Evolutionary conservation across 2,329 filamentous ascomycete genomes (phyloP), one percentile per base, ranked within the genome.

Genomic region (Paecilomyces formosus): DNA sequence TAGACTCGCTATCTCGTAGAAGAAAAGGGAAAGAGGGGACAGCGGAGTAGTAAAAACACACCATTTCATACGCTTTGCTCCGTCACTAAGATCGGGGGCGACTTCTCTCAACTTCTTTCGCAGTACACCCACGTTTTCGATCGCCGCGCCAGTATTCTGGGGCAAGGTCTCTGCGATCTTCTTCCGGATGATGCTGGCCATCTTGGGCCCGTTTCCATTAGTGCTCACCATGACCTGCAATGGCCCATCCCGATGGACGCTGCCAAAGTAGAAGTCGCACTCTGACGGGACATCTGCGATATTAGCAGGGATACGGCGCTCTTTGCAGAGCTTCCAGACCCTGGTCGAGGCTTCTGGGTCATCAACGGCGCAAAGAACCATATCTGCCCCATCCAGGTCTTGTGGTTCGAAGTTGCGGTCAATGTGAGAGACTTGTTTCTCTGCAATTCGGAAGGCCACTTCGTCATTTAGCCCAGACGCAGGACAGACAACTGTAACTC

Each of bases 241-340:
- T 5, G 94, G 94, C 0, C 94, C 94, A 72, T 99, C 94, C 55
- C 94, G 88, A 76, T 99, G 90, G 45, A 97, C 88, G 71, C 89
- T 94, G 62, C 94, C 94, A 77, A 99, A 99, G 81, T 97, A 99
- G 72, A 99, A 99, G 71, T 99, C 94, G 75, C 94, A 99, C 74
- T 99, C 94, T 0, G 91, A 84, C 0, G 94, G 94, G 3, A 99
- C 94, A 72, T 99, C 94, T 65, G 94, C 94, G 64, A 99, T 96
- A 74, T 99, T 99, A 58, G 92, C 92, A 5, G 92, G 86, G 63
- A 97, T 89, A 61, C 86, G 86, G 60, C 81, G 83, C 72, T 91
- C 83, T 74, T 96, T 93, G 82, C 93, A 97, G 24, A 96, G 82
- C 72, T 93, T 93, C 89, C 92, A 99, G 71, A 99, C 91, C 62